These are phyloP conservation scores for Geotrichum aggregatum DNA, from an alignment of 1,139 yeast genomes.

Conservation along the genomic window DNA sequence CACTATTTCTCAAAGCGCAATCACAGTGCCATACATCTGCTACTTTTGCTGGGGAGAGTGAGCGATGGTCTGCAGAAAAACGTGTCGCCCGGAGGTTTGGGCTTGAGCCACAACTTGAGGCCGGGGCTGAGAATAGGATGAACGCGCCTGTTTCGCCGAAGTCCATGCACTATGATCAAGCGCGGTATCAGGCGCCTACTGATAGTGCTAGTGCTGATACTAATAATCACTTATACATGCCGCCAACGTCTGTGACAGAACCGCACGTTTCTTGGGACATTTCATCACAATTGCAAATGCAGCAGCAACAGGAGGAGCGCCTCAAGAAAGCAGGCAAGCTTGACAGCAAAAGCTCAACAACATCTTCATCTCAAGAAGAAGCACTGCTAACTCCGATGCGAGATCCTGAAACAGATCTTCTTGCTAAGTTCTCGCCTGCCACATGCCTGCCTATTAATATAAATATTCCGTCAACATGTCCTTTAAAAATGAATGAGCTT, in stretches of 20 bases:
- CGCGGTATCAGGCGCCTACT: too few relatives aligned
- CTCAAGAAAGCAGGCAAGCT: background rate
- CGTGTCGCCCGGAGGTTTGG: background rate
- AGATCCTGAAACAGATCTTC: conserved; percentile 15
- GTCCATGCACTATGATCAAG: too few relatives aligned
- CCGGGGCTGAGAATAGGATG: background rate
- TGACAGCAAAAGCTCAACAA: background rate
- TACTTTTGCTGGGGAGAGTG: too few relatives aligned
- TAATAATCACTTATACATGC: too few relatives aligned
- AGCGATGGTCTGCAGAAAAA: too few relatives aligned
- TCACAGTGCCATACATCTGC: too few relatives aligned
- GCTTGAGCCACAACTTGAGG: background rate
- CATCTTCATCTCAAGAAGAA: background rate
- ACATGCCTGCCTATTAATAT: background rate
- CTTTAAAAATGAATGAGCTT: too few relatives aligned
- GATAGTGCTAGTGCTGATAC: too few relatives aligned
- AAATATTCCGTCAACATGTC: background rate
- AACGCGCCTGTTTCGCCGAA: too few relatives aligned
- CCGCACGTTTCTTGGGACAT: conserved; percentile 15
- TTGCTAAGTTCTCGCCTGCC: conserved; percentile 9
- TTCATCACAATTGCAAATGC: conserved; percentile 1
- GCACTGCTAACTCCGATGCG: background rate
- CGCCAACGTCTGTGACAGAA: conserved; percentile 3
- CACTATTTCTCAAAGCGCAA: too few relatives aligned
- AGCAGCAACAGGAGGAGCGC: too few relatives aligned